Conservation (phyloP, 2,329 filamentous ascomycete genomes). For the Alternaria conjuncta region DNA sequence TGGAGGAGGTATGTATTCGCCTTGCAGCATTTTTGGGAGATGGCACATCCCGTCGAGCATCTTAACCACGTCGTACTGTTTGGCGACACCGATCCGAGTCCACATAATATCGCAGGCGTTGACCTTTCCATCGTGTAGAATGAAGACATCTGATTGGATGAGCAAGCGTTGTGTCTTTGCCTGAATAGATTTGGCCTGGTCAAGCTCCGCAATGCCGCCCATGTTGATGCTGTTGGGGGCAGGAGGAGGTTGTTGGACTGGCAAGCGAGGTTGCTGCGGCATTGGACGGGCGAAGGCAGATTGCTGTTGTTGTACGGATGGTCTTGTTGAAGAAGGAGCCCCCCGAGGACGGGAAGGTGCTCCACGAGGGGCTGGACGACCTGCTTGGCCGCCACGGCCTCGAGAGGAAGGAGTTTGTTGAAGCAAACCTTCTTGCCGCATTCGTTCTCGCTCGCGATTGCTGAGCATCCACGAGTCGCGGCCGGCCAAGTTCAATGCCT, state of each 20-base stretch:
- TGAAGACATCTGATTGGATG: conserved; percentile 37
- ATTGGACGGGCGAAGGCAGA: neutral
- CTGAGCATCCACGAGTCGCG: conserved; percentile 32
- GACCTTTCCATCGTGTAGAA: conserved; percentile 35
- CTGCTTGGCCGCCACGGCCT: neutral
- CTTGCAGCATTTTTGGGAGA: conserved; percentile 33
- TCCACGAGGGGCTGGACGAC: neutral
- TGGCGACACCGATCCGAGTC: conserved; percentile 31
- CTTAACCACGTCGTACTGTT: conserved; percentile 24
- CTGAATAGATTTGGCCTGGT: conserved; percentile 33
- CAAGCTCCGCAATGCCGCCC: conserved; percentile 28
- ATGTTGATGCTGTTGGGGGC: conserved; percentile 4
- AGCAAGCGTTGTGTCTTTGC: conserved; percentile 35
- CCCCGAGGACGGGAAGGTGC: neutral
- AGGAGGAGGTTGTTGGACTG: neutral
- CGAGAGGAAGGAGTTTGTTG: conserved; percentile 4
- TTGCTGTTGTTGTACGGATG: neutral
- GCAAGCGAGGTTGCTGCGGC: neutral
- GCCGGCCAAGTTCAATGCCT: conserved; percentile 25
- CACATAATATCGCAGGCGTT: conserved; percentile 30
- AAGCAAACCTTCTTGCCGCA: conserved; percentile 18
- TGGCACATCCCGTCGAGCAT: conserved; percentile 38
- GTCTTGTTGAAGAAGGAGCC: neutral
- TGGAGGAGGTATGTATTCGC: conserved; percentile 35
- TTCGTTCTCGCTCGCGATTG: conserved; percentile 20